These are phyloP conservation scores for Fraxinus sp. DNA, from an alignment of 305 asterid species.

Conservation along the genomic window DNA sequence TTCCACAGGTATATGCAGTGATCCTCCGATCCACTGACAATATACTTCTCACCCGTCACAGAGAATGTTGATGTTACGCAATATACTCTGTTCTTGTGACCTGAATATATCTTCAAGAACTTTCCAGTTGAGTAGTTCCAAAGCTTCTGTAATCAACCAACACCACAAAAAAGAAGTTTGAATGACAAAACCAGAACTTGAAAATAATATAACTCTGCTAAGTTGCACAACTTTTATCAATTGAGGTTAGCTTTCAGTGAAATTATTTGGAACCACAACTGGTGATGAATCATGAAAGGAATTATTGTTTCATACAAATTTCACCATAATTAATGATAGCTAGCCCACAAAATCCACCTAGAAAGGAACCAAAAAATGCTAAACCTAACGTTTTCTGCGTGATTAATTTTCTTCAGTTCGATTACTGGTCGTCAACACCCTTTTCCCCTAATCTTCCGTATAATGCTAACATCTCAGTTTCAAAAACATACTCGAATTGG, in stretches of 20 bases:
- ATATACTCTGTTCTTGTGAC: conserved; percentile 65
- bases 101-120: conserved; percentile 57
- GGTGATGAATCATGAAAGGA: background rate
- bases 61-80: conserved; percentile 76
- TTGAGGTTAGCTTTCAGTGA: background rate
- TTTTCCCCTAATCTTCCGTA: background rate
- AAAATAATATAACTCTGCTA: background rate
- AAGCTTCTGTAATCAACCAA: conserved; percentile 53
- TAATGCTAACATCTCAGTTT: background rate
- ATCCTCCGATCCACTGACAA: conserved; percentile 90
- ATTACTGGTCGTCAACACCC: background rate
- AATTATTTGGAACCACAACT: background rate
- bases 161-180: background rate
- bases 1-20: conserved; percentile 79
- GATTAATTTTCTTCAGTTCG: background rate
- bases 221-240: background rate
- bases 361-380: background rate
- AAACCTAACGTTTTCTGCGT: background rate
- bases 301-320: background rate
- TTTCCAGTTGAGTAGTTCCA: conserved; percentile 78
- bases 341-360: background rate
- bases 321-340: background rate
- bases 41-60: conserved; percentile 68
- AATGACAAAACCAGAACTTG: background rate
- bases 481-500: background rate